Conservation (phyloP, 2,329 filamentous ascomycete species). For the Domatiomyces catenatus region DNA sequence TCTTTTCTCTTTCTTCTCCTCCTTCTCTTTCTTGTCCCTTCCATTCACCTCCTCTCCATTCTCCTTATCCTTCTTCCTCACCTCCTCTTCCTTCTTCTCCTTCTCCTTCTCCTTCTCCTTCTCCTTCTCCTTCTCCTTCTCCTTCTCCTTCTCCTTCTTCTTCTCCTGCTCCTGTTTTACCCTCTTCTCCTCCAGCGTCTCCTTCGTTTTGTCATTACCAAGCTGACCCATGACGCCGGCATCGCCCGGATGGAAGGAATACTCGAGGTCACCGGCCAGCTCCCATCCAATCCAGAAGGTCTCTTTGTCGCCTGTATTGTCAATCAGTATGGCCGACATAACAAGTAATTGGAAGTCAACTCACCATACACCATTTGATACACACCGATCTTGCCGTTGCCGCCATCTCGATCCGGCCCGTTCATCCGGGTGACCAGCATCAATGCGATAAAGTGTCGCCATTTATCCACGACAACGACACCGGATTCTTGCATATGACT, state of each 20-base stretch:
- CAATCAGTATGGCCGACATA: neutral
- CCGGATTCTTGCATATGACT: conserved; percentile 29
- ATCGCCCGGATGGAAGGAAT: conserved; percentile 30
- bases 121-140: conserved; percentile 2
- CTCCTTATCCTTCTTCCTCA: conserved; percentile 5
- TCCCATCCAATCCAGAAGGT: conserved; percentile 38
- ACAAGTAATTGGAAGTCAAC: conserved; percentile 5
- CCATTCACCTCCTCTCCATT: conserved; percentile 4
- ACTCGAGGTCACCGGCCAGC: conserved; percentile 28
- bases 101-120: conserved; percentile 17
- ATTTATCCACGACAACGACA: conserved; percentile 34
- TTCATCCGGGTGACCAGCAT: conserved; percentile 23
- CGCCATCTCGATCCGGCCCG: conserved; percentile 31
- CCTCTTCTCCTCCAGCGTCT: conserved; percentile 10
- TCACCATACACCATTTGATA: conserved; percentile 34
- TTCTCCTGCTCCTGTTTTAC: neutral
- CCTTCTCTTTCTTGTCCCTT: conserved; percentile 2
- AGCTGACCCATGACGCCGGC: conserved; percentile 16
- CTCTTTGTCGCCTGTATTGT: conserved; percentile 31
- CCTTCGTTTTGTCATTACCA: conserved; percentile 1
- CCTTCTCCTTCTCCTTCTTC: neutral
- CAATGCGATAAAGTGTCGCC: conserved; percentile 31
- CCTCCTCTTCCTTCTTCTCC: conserved; percentile 5
- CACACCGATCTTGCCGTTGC: conserved; percentile 26
- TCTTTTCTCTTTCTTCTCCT: conserved; percentile 2